phyloP scores from a whole-genome alignment of 2,329 filamentous ascomycete genomes.

The Berkeleyomyces basicola region DNA sequence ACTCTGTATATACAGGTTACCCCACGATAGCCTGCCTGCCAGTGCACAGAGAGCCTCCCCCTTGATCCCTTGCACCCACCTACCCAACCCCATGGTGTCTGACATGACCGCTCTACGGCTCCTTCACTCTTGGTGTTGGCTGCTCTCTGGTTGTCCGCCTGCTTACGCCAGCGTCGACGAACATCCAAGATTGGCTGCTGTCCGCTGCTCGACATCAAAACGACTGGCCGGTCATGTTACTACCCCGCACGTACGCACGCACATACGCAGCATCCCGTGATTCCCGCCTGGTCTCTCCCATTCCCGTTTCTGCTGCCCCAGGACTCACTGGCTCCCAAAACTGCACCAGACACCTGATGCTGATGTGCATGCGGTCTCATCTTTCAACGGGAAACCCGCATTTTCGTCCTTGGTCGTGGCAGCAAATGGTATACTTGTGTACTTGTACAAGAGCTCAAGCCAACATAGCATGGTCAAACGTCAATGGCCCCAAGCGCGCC shows the following conservation, averaged over 20 bases:
- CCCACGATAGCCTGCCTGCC: not conserved
- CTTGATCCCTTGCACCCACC: not conserved
- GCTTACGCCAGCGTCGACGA: not conserved
- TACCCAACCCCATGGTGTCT: not conserved
- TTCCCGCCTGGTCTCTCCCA: not conserved
- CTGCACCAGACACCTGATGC: too few relatives aligned
- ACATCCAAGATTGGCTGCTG: not conserved
- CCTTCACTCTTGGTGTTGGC: not conserved
- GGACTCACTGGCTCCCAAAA: too few relatives aligned
- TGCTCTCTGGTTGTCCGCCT: not conserved
- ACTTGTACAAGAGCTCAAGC: too few relatives aligned
- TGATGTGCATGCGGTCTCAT: too few relatives aligned
- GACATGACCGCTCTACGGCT: not conserved
- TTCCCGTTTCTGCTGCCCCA: too few relatives aligned
- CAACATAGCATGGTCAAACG: too few relatives aligned
- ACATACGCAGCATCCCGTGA: not conserved
- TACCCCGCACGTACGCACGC: not conserved
- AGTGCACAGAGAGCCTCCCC: not conserved
- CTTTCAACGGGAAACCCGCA: too few relatives aligned
- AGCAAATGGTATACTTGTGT: too few relatives aligned
- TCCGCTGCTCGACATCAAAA: not conserved
- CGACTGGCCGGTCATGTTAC: not conserved
- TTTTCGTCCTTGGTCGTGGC: too few relatives aligned
- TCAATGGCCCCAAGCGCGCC: too few relatives aligned
- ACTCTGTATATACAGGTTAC: not conserved